A percentile compares a stretch with the other conserved stretches of the same genome.
These are phyloP conservation scores for Cephaloascus albidus DNA, from an alignment of 805 yeast genomes.

Conservation along the genomic window DNA sequence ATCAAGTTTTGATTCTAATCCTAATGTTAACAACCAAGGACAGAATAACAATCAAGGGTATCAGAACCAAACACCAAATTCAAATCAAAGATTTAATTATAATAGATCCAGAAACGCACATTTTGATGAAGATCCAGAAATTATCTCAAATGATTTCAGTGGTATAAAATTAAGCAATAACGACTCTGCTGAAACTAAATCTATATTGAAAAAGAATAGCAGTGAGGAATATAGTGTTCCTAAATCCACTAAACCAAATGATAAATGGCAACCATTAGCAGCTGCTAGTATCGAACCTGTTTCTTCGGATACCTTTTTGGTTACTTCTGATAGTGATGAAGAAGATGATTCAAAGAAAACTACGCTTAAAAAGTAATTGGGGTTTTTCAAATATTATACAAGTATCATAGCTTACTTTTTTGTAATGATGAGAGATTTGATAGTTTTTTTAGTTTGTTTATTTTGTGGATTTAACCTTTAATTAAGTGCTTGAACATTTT, in stretches of 20 bases:
- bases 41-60: not conserved
- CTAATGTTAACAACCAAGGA: not conserved
- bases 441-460: no score
- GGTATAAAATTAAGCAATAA: slow-evolving; percentile 35
- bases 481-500: no score
- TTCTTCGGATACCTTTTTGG: slow-evolving; percentile 35
- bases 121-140: slow-evolving; percentile 48
- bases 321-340: slow-evolving; percentile 43
- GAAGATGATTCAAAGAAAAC: slow-evolving; percentile 11
- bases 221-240: slow-evolving; percentile 3
- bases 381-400: no score
- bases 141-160: slow-evolving; percentile 39
- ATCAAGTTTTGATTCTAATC: slow-evolving; percentile 7
- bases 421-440: no score
- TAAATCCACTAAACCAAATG: not conserved
- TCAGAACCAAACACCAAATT: not conserved
- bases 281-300: slow-evolving; percentile 28
- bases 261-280: slow-evolving; percentile 35
- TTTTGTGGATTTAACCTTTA: no score
- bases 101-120: slow-evolving; percentile 9
- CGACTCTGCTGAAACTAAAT: slow-evolving; percentile 15
- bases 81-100: not conserved
- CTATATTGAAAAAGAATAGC: slow-evolving; percentile 4
- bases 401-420: no score
- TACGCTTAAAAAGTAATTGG: not conserved